Evolutionary conservation across 495 filamentous ascomycete genomes (phyloP), one percentile per base, ranked within the genome.

Genomic region (Melanomma pulvis-pyrius): DNA sequence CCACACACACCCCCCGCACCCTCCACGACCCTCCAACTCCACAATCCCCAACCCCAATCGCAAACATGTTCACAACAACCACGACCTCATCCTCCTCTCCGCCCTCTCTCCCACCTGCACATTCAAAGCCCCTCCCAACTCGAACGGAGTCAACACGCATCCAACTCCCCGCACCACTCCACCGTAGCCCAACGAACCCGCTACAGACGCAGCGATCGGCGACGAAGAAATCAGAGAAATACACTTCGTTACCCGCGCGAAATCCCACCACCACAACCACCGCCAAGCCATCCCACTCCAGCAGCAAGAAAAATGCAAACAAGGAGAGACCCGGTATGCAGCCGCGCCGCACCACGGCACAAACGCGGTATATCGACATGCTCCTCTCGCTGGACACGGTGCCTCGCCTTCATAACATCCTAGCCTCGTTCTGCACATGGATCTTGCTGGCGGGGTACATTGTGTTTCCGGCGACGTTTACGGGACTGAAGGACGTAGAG

Each of bases 391-490:
- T 72, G 9, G 72, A 76, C 51, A 34, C 51, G 15, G 69, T 76
- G n/a, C 69, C 73, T 2, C 64, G 53, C 47, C 47, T 66, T 19
- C 66, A 76, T 67, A 77, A 75, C 56, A 53, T 76, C 19, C 62
- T 77, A 26, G 73, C 77, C 17, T 65, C 71, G 51, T 62, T 63
- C 44, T 73, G 65, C 25, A 70, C 76, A 2, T 78, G 72, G 77
- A 67, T 77, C 21, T 64, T 79, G 1, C 67, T 79, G 28, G 74
- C 77, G 1, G 74, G 76, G 1, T 79, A 77, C 65, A 67, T 79
- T 21, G 69, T 78, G 3, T 62, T 78, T 13, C 78, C 78, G 1
- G 74, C 74, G 1, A 79, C 70, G 0, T 79, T 79, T 56, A 77
- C 71, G 17, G 71, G 67, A 13, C 52, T 78, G 24, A 56, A 79